Evolutionary conservation across 2,329 filamentous ascomycete species (phyloP).

Genomic region (Alternaria gansuensis): DNA sequence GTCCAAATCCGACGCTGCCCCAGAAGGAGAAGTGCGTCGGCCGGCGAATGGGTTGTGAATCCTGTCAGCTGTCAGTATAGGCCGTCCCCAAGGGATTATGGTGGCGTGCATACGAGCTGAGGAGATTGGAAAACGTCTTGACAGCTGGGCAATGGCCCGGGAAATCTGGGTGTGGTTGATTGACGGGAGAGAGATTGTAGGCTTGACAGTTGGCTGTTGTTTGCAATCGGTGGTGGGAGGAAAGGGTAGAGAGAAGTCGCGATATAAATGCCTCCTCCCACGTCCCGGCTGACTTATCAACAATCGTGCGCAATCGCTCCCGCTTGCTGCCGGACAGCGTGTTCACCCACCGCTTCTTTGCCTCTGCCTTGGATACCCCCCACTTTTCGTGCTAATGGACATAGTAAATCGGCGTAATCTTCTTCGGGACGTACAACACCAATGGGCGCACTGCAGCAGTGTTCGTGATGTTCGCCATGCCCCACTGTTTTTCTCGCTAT

Average conservation of each 20-base stretch:
- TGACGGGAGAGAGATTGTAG: constrained; percentile 17
- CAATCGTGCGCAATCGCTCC: constrained; percentile 29
- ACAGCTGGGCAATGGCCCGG: constrained; percentile 65
- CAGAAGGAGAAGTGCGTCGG: constrained; percentile 90
- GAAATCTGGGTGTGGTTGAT: constrained; percentile 32
- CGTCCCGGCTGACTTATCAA: constrained; percentile 33
- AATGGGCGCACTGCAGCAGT: constrained; percentile 30
- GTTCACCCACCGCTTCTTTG: constrained; percentile 46
- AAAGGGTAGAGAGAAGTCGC: constrained; percentile 17
- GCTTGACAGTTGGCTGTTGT: constrained; percentile 20
- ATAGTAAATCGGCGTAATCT: constrained; percentile 20
- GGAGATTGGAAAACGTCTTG: constrained; percentile 99
- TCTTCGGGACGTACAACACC: constrained; percentile 24
- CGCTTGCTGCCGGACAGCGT: constrained; percentile 41
- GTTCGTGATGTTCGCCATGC: constrained; percentile 30
- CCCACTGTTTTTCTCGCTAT: constrained; percentile 34
- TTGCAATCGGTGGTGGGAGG: constrained; percentile 12
- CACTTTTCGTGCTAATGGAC: constrained; percentile 37
- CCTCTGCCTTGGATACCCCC: constrained; percentile 24
- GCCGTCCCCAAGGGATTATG: constrained; percentile 13
- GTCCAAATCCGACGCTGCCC: constrained; percentile 74
- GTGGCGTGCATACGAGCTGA: constrained; percentile 81
- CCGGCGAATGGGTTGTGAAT: constrained; percentile 95
- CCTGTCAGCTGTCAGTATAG: constrained; percentile 60
- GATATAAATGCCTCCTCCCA: constrained; percentile 33